phyloP scores from a whole-genome alignment of 805 yeast genomes.

The Saccharomyces mikatae region DNA sequence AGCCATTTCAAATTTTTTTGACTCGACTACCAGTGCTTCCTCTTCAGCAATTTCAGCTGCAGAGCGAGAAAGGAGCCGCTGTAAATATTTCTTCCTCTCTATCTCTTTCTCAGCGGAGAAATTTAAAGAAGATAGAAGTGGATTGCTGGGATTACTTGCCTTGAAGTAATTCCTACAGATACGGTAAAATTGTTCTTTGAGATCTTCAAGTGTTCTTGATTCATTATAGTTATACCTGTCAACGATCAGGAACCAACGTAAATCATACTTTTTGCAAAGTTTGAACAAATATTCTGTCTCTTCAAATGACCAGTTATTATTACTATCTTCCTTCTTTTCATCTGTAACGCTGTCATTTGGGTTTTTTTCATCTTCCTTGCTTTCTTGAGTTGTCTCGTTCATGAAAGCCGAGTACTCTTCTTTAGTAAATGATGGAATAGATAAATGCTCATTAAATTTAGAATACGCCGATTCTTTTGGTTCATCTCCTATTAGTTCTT shows the following conservation, averaged over 20 bases:
- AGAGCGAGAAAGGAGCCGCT: conserved; percentile 66
- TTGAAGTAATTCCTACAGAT: conserved; percentile 51
- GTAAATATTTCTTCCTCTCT: conserved; percentile 73
- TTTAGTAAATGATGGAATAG: conserved; percentile 58
- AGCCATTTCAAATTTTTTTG: conserved; percentile 83
- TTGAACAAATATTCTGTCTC: conserved; percentile 78
- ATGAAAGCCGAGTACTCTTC: conserved; percentile 53
- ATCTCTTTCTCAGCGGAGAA: conserved; percentile 65
- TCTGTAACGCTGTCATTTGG: conserved; percentile 10
- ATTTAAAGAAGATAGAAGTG: conserved; percentile 53
- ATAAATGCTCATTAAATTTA: conserved; percentile 60
- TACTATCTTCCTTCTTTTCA: conserved; percentile 4
- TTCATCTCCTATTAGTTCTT: conserved; percentile 32
- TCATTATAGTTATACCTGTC: conserved; percentile 43
- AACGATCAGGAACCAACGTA: conserved; percentile 56
- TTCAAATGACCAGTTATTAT: conserved; percentile 52
- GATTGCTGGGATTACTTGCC: conserved; percentile 38
- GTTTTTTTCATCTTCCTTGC: conserved; percentile 10
- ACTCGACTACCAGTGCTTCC: conserved; percentile 86
- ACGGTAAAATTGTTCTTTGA: conserved; percentile 72
- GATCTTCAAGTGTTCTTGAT: conserved; percentile 58
- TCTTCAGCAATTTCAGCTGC: conserved; percentile 98
- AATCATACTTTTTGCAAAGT: conserved; percentile 45
- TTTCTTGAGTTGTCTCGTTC: conserved; percentile 28
- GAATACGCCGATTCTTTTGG: conserved; percentile 50